Conservation (phyloP, 129 eudicot genomes). For the Saposhnikovia divaricata region DNA sequence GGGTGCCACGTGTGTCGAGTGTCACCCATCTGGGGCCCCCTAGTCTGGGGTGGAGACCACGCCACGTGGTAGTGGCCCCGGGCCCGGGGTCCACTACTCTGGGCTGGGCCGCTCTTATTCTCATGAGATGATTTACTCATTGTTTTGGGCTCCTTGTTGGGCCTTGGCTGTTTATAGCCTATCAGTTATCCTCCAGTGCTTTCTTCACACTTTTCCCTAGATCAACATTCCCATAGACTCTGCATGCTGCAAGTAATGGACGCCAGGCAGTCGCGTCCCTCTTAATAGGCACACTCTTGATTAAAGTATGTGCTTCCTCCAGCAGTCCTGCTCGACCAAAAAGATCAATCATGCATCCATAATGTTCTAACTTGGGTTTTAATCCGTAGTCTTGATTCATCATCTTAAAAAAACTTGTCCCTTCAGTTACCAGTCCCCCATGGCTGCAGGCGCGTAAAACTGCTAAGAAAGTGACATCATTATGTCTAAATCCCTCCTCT, state of each 20-base stretch:
- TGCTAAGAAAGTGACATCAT: slow-evolving; percentile 51
- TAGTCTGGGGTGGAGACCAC: too few relatives aligned
- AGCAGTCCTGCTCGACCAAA: slow-evolving; percentile 57
- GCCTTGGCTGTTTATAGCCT: too few relatives aligned
- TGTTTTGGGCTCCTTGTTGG: too few relatives aligned
- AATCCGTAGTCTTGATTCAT: slow-evolving; percentile 34
- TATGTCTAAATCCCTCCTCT: slow-evolving; percentile 39
- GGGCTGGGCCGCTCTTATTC: too few relatives aligned
- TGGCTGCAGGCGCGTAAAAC: slow-evolving; percentile 55
- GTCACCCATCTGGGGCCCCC: too few relatives aligned
- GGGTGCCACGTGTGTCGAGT: too few relatives aligned
- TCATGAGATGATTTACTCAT: too few relatives aligned
- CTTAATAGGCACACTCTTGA: slow-evolving; percentile 25
- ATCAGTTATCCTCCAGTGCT: slow-evolving; percentile 12
- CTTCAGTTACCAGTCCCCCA: slow-evolving; percentile 55
- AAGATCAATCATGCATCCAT: slow-evolving; percentile 51
- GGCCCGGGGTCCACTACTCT: too few relatives aligned
- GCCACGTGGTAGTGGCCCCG: too few relatives aligned
- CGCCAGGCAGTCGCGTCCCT: slow-evolving; percentile 38
- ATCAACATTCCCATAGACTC: slow-evolving; percentile 25
- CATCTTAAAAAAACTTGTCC: slow-evolving; percentile 34
- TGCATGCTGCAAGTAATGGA: slow-evolving; percentile 33
- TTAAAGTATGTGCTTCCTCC: slow-evolving; percentile 44
- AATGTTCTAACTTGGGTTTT: slow-evolving; percentile 43
- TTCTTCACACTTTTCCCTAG: slow-evolving; percentile 25